A percentile compares a stretch with the other conserved stretches of the same genome.
Evolutionary conservation across 306 rosid genomes (phyloP).

Genomic region (Malus sylvestris): DNA sequence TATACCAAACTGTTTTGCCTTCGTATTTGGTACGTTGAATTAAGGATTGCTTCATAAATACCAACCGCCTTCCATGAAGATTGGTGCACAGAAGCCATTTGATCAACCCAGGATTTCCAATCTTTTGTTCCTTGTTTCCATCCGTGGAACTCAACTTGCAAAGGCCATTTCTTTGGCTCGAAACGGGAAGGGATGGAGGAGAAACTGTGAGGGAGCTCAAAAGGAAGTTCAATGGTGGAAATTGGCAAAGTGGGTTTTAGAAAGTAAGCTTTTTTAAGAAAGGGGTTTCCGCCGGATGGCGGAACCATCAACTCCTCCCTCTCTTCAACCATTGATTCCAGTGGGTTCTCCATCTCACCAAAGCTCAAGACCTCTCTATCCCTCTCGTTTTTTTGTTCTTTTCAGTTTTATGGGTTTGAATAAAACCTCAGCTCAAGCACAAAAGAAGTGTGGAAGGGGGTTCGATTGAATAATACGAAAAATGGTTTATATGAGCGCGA

Average conservation of each 20-base stretch:
- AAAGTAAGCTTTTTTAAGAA: slow-evolving; percentile 29
- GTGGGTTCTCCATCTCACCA: neutral
- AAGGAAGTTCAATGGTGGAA: neutral
- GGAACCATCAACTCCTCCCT: slow-evolving; percentile 44
- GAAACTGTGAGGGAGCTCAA: neutral
- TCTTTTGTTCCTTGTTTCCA: neutral
- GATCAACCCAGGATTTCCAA: slow-evolving; percentile 33
- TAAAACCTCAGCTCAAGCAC: neutral
- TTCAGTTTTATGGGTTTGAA: neutral
- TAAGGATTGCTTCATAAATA: slow-evolving; percentile 37
- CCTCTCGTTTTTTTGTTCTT: too few relatives aligned
- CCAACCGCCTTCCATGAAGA: slow-evolving; percentile 37
- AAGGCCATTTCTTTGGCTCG: neutral
- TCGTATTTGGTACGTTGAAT: slow-evolving; percentile 9
- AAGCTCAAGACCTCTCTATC: neutral
- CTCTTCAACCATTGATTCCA: slow-evolving; percentile 21
- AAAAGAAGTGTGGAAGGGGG: neutral
- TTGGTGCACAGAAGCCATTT: slow-evolving; percentile 17
- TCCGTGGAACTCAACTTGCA: neutral
- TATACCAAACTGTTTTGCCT: slow-evolving; percentile 5
- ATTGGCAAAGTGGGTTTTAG: slow-evolving; percentile 8
- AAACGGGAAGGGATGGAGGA: neutral
- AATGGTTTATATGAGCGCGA: neutral
- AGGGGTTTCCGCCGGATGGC: slow-evolving; percentile 34
- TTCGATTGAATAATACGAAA: neutral